A percentile compares a stretch with the other conserved stretches of the same genome.
These are phyloP conservation scores for Aspergillus brunneoviolaceus DNA, from an alignment of 2,329 filamentous ascomycete species.

Conservation along the genomic window DNA sequence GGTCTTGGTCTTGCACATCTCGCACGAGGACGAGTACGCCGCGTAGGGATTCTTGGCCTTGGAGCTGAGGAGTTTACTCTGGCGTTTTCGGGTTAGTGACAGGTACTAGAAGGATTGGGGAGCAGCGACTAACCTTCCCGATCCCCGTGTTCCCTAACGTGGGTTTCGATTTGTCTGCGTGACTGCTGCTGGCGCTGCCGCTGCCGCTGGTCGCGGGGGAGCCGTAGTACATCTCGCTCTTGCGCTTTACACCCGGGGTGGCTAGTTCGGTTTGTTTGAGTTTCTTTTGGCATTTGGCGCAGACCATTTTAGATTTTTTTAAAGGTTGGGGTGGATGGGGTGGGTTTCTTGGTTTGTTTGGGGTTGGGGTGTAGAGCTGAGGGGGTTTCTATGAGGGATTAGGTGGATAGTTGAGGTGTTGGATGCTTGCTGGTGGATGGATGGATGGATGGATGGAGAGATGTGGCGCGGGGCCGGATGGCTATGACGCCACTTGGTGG, in stretches of 20 bases:
- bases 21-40: constrained; percentile 61
- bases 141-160: constrained; percentile 60
- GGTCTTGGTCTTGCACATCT: constrained; percentile 63
- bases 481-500: too few relatives aligned
- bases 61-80: constrained; percentile 66
- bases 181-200: constrained; percentile 3
- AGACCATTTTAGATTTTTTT: constrained; percentile 53
- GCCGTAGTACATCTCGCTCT: constrained; percentile 65
- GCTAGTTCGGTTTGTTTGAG: constrained; percentile 61
- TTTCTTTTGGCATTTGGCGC: constrained; percentile 63
- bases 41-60: constrained; percentile 66
- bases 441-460: background rate
- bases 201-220: constrained; percentile 48
- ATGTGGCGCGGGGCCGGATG: too few relatives aligned
- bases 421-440: background rate
- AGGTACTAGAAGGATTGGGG: background rate
- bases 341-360: background rate
- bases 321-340: background rate
- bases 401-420: background rate
- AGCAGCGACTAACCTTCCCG: constrained; percentile 53
- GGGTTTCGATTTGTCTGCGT: constrained; percentile 32
- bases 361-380: background rate
- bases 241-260: constrained; percentile 66
- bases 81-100: background rate
- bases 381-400: background rate